Evolutionary conservation across 2,329 filamentous ascomycete genomes (phyloP).

Genomic region (Colletotrichum horii): DNA sequence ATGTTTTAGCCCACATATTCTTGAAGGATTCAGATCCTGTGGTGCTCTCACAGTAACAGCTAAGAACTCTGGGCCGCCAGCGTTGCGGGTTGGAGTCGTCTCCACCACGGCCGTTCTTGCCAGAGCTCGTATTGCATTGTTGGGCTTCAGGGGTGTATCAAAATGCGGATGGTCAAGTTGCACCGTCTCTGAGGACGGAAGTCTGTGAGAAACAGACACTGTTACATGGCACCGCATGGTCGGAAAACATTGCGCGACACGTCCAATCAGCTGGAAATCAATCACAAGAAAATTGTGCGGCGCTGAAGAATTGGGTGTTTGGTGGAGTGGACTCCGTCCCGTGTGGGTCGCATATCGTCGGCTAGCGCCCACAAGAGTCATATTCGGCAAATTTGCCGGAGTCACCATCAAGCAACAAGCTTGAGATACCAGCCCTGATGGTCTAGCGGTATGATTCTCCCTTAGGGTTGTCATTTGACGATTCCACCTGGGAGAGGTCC

Average conservation of each 20-base stretch:
- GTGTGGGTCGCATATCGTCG: neutral
- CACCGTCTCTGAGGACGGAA: neutral
- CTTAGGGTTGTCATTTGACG: neutral
- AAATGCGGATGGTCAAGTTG: neutral
- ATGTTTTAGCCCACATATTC: neutral
- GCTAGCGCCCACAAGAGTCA: neutral
- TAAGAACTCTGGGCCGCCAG: neutral
- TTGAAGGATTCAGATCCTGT: neutral
- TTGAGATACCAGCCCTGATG: constrained; percentile 4
- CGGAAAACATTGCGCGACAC: neutral
- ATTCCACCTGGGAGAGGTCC: constrained; percentile 1
- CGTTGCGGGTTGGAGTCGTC: neutral
- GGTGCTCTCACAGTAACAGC: neutral
- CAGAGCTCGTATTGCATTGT: neutral
- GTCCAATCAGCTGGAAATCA: neutral
- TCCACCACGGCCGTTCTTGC: neutral
- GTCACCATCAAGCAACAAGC: neutral
- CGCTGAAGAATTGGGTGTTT: neutral
- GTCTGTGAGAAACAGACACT: neutral
- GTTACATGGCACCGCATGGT: neutral
- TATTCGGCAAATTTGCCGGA: rapidly evolving
- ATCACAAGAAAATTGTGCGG: neutral
- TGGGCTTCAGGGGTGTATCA: neutral
- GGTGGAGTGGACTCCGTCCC: neutral
- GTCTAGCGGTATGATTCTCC: constrained; percentile 23